phyloP scores from a whole-genome alignment of 257 asterid genomes.

The Forsythia suspensa region DNA sequence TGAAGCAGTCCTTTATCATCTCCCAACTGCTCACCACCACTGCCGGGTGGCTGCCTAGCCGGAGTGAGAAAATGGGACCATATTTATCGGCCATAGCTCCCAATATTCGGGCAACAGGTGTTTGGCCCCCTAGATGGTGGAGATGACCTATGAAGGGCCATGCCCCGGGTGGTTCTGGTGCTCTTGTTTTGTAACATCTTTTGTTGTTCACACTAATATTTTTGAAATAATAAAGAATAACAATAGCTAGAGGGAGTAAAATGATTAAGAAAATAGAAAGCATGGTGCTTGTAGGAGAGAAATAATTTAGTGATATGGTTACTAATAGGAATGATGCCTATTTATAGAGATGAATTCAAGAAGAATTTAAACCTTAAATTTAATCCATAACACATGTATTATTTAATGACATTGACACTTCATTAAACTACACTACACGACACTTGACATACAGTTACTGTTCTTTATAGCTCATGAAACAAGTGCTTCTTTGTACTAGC shows the following conservation, averaged over 20 bases:
- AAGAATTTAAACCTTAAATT: too few species aligned
- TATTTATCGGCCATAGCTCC: constrained; percentile 57
- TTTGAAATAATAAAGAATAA: background rate
- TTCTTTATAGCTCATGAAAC: too few species aligned
- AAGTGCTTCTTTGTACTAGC: too few species aligned
- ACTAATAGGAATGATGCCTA: background rate
- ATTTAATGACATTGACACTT: too few species aligned
- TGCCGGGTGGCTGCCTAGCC: constrained; percentile 44
- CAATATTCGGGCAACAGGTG: constrained; percentile 38
- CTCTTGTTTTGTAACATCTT: background rate
- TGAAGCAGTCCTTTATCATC: constrained; percentile 49
- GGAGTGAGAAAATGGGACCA: constrained; percentile 59
- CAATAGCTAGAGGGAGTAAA: constrained; percentile 8
- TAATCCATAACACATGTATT: too few species aligned
- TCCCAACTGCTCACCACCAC: constrained; percentile 56
- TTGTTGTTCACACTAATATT: background rate
- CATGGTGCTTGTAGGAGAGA: constrained; percentile 10
- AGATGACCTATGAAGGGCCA: constrained; percentile 71
- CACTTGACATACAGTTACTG: too few species aligned
- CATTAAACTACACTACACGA: too few species aligned
- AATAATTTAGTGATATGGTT: background rate
- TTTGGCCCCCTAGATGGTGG: constrained; percentile 38
- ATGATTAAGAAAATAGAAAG: background rate
- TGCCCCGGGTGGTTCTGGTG: constrained; percentile 51
- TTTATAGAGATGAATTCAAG: background rate